Base-by-base conservation (phyloP, 2,329 filamentous ascomycete genomes). In the Aspergillus thermomutatus region DNA sequence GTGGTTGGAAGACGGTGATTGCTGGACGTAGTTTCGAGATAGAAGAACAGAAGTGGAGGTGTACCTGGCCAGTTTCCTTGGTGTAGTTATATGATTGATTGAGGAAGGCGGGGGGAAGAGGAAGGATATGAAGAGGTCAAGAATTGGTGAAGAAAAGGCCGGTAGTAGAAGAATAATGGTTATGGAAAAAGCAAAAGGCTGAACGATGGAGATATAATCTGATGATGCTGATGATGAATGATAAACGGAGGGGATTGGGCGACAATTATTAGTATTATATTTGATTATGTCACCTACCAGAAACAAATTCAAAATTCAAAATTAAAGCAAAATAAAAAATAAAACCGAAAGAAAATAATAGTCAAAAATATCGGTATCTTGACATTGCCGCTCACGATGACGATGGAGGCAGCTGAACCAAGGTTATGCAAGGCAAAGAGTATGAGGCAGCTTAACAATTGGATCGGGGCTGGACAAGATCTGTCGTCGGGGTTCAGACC, bases 321-420 rank as follows among this genome's bases (percentile, higher is more conserved):
- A 63, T 17, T 34, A 34, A 34, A 34, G 17, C 11, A 14, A 34
- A 34, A 17, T 1, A 17, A 6, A 34, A 34, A 17, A 6, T 6
- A 31, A 31, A 31, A 31, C n/a, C n/a, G 4, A 34, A 17, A 17
- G 17, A 17, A 31, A 31, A 34, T 17, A 2, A 46, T 17, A 31
- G n/a, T 21, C 31, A 19, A 25, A 49, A n/a, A 49, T 25, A 34
- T 34, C 8, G 28, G 60, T 60, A 64, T 52, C 56, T 63, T 59
- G 53, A 63, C 56, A 65, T 66, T 62, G 61, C 59, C 59, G 60
- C 59, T 55, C 60, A 60, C 61, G 58, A 64, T 64, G 60, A 63
- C 61, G 62, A 64, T 67, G 63, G 60, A 60, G 57, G 63, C 56
- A 65, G 61, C 63, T 65, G 62, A 66, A 65, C 63, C 63, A 66